phyloP scores from a whole-genome alignment of 1,139 yeast genomes.

The Geotrichum citri-aurantii region DNA sequence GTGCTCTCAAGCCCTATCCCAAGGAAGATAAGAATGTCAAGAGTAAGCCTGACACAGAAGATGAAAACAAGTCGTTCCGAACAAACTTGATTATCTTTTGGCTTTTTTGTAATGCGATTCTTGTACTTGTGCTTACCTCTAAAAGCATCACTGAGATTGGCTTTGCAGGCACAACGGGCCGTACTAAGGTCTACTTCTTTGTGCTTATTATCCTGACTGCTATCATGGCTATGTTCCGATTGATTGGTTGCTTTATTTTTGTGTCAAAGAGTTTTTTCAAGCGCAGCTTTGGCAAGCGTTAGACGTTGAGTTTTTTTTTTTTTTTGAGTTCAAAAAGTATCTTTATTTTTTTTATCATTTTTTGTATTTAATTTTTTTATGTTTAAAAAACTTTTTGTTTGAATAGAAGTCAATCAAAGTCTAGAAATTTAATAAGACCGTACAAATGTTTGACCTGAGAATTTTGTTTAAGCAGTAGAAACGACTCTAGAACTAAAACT shows the following conservation, averaged over 20 bases:
- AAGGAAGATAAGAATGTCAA: constrained; percentile 32
- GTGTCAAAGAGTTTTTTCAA: constrained; percentile 41
- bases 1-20: constrained; percentile 42
- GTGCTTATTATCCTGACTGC: constrained; percentile 79
- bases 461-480: no score
- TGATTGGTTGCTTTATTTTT: constrained; percentile 61
- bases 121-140: constrained; percentile 57
- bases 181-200: constrained; percentile 56
- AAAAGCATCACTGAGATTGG: constrained; percentile 31
- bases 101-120: constrained; percentile 68
- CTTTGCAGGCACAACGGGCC: constrained; percentile 36
- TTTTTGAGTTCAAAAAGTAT: no score
- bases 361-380: constrained; percentile 48
- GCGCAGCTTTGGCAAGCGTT: constrained; percentile 18
- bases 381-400: constrained; percentile 7
- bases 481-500: no score
- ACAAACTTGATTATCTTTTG: constrained; percentile 75
- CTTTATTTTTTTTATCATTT: no score
- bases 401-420: constrained; percentile 2
- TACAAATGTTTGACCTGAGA: no score
- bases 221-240: constrained; percentile 65
- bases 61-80: constrained; percentile 65
- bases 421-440: no score
- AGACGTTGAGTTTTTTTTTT: no score
- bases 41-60: constrained; percentile 38